A percentile compares a stretch with the other conserved stretches of the same genome.
These are phyloP conservation scores for Ustulina deusta DNA, from an alignment of 2,329 filamentous ascomycete species.

Conservation along the genomic window DNA sequence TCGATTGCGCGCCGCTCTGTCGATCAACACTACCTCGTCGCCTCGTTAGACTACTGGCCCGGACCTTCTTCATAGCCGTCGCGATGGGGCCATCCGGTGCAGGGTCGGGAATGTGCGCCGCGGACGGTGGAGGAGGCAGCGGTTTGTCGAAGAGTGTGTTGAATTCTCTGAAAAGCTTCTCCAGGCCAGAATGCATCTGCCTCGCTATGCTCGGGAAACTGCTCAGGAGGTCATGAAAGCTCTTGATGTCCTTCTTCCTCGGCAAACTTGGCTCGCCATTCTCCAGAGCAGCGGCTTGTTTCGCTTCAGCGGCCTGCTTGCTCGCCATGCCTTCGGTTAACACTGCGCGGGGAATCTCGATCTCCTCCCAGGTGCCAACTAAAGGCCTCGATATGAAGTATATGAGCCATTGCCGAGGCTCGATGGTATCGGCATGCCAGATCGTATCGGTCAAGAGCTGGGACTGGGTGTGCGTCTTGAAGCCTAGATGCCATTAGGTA, in stretches of 20 bases:
- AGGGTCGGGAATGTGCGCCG: slow-evolving; percentile 69
- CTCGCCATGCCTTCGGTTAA: slow-evolving; percentile 61
- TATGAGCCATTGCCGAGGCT: slow-evolving; percentile 92
- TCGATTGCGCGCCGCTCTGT: slow-evolving; percentile 60
- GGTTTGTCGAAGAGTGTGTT: slow-evolving; percentile 86
- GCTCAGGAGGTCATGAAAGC: slow-evolving; percentile 88
- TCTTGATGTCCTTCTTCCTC: slow-evolving; percentile 90
- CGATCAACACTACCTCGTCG: slow-evolving; percentile 53
- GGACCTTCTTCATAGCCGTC: slow-evolving; percentile 65
- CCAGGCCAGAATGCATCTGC: slow-evolving; percentile 93
- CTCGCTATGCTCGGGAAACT: slow-evolving; percentile 95
- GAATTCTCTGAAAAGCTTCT: slow-evolving; percentile 91
- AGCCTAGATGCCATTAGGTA: slow-evolving; percentile 67
- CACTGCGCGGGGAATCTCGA: slow-evolving; percentile 75
- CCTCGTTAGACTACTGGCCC: slow-evolving; percentile 62
- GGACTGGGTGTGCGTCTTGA: slow-evolving; percentile 90
- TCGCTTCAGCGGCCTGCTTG: slow-evolving; percentile 54
- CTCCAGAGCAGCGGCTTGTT: slow-evolving; percentile 54
- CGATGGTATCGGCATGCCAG: slow-evolving; percentile 90
- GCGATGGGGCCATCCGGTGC: slow-evolving; percentile 67
- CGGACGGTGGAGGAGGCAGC: slow-evolving; percentile 78
- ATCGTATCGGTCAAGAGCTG: slow-evolving; percentile 85
- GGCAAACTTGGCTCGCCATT: slow-evolving; percentile 63
- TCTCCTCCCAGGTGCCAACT: slow-evolving; percentile 83
- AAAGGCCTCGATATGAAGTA: slow-evolving; percentile 95